Conservation (phyloP, 306 rosid species). For the Casuarina equisetifolia region DNA sequence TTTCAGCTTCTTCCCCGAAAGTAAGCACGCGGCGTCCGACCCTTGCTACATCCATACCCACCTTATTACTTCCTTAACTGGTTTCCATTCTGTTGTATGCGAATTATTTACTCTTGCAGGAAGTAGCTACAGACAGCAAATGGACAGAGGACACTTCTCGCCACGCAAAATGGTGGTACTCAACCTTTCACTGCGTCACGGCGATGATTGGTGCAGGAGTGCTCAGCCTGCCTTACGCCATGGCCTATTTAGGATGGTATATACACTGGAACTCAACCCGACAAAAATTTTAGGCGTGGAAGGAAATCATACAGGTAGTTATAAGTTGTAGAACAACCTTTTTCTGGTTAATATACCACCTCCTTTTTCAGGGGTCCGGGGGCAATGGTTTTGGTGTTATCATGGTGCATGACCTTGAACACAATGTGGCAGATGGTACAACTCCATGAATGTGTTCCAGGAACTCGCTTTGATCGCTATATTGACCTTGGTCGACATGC, state of each 20-base stretch:
- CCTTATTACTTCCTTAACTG: not conserved
- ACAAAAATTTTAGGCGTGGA: not conserved
- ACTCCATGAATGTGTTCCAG: conserved; percentile 91
- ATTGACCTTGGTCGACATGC: conserved; percentile 88
- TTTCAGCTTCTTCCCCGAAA: conserved; percentile 58
- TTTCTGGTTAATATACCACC: not conserved
- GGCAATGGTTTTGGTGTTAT: conserved; percentile 50
- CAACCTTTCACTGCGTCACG: conserved; percentile 88
- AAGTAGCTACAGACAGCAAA: conserved; percentile 42
- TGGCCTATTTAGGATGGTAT: conserved; percentile 97
- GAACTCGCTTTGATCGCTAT: conserved; percentile 78
- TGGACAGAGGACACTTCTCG: conserved; percentile 60
- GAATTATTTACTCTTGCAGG: conserved; percentile 37
- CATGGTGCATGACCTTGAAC: conserved; percentile 85
- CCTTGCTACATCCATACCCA: not conserved
- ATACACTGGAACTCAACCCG: conserved; percentile 7
- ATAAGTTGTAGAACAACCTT: not conserved
- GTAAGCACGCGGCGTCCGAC: conserved; percentile 18
- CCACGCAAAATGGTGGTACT: conserved; percentile 92
- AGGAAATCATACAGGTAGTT: too few species aligned
- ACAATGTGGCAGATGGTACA: conserved; percentile 97
- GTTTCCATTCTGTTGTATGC: not conserved
- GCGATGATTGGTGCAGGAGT: conserved; percentile 99
- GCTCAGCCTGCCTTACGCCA: conserved; percentile 87
- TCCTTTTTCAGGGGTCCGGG: conserved; percentile 80